Base-by-base conservation (phyloP, 345 rosid species). In the Boechera stricta region DNA sequence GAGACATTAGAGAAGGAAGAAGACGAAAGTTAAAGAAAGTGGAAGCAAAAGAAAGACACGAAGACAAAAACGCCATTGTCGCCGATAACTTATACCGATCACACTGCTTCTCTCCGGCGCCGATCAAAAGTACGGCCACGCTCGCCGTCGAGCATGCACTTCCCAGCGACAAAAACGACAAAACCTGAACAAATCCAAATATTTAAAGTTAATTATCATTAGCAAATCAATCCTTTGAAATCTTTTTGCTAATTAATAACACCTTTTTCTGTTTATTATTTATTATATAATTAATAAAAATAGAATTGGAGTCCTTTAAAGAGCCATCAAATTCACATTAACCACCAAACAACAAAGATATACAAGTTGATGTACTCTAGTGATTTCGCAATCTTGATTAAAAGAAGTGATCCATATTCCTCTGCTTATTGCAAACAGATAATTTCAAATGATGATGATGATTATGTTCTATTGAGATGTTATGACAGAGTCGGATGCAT, bases 11-110 rank as follows among this genome's bases (percentile, higher is more conserved):
- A 45, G 85, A 80, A 51, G 96, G 88, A 15, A 89, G 84, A 31
- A 82, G 84, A 87, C 87, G 84, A 29, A 85, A 86, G 74, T 91
- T 89, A 82, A 85, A 87, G 71, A 91, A 85, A 69, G 82, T 71
- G 0, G 89, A 87, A 72, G 84, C 79, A 29, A 83, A 85, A 1
- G 87, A 82, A 36, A 91, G 80, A 71, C 86, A 79, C 78, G 87
- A 87, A 73, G 90, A 83, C 86, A 87, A 58, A 79, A 91, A 84
- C 11, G 90, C 90, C 85, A 87, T 86, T 3, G 86, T 84, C 0
- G 93, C 90, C n/a, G 89, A 89, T 60, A 87, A n/a, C 62, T 83
- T 87, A 80, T 81, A 85, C 67, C 89, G 82, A 42, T 74, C 69
- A 71, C 92, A 86, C 10, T 73, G 79, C 78, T 35, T 72, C 77